Percentiles rank a stretch among this genome's conserved stretches.
Evolutionary conservation across 345 rosid species (phyloP).

Genomic region (Citrus unshiu): DNA sequence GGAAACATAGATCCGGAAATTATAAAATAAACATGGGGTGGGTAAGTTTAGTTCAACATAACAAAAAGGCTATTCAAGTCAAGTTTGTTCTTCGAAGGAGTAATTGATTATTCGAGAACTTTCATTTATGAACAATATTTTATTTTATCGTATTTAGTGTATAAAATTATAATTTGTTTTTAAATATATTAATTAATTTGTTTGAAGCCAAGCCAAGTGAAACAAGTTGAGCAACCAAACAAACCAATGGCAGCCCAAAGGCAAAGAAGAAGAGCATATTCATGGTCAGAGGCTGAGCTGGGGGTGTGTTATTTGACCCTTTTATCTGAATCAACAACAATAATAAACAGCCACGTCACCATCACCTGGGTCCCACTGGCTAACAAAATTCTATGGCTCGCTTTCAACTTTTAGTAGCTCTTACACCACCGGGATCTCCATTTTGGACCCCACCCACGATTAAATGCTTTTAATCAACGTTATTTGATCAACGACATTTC

Average conservation of each 20-base stretch:
- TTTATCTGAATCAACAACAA: neutral
- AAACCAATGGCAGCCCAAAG: neutral
- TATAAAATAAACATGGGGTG: neutral
- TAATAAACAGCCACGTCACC: neutral
- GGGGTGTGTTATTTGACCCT: neutral
- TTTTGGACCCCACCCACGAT: neutral
- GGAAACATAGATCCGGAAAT: no score
- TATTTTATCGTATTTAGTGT: neutral
- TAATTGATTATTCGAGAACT: neutral
- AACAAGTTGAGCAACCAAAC: neutral
- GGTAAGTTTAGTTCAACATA: neutral
- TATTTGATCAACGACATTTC: slow-evolving; percentile 1
- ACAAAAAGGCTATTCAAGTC: neutral
- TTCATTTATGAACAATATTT: neutral
- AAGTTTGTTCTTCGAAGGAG: neutral
- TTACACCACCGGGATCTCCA: neutral
- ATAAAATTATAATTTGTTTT: no score
- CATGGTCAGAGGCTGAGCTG: neutral
- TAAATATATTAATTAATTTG: neutral
- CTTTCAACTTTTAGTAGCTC: neutral
- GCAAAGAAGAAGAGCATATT: neutral
- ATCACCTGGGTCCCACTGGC: neutral
- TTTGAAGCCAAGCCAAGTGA: neutral
- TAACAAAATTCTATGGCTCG: neutral
- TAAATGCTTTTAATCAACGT: neutral